Base-by-base conservation (phyloP, 1,284 basidiomycete species). In the Trametes polyzona region DNA sequence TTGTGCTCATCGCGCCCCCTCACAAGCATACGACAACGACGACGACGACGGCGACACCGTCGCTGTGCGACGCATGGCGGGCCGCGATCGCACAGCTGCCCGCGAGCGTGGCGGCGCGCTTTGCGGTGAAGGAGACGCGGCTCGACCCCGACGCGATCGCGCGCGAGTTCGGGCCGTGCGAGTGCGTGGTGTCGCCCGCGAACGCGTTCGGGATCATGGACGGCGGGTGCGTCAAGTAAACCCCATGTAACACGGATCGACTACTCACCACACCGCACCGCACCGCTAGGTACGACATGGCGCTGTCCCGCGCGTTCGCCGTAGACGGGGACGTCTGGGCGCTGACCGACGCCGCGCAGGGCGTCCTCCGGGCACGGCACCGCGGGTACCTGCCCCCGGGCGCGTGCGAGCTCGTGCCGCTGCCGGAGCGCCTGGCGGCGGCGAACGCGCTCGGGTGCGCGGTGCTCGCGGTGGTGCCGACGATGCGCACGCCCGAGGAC, bases 341-440 rank as follows among this genome's bases (percentile, higher is more conserved):
- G 8, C 62, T 65, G 43, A 69, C 65, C 12, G 56, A 61, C n/a
- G 44, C 55, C 40, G 66, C 61, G 6, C 68, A 69, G 41, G 57
- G 56, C 42, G 57, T 51, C 11, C 52, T 69, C 35, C 62, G 63
- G 35, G 37, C 50, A 21, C 52, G 48, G n/a, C 55, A 63, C 57
- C 54, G 56, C 21, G 68, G 68, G 14, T 67, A 64, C 53, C 63
- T 61, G 30, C 64, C 64, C 1, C 68, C 68, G 7, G 63, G 56
- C 17, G 54, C 65, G 9, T 68, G 66, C 55, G 64, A 63, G 30
- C 63, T 69, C 41, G 64, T 66, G 33, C 63, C 61, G 36, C 63
- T 66, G 30, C 24, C 57, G 6, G 40, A 57, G 17, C 54, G 30
- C 41, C 58, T 61, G 14, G 52, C 57, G 27, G 65, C 62, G 36